Evolutionary conservation across 148 eudicot genomes (phyloP).

Genomic region (Persicaria maculosa): DNA sequence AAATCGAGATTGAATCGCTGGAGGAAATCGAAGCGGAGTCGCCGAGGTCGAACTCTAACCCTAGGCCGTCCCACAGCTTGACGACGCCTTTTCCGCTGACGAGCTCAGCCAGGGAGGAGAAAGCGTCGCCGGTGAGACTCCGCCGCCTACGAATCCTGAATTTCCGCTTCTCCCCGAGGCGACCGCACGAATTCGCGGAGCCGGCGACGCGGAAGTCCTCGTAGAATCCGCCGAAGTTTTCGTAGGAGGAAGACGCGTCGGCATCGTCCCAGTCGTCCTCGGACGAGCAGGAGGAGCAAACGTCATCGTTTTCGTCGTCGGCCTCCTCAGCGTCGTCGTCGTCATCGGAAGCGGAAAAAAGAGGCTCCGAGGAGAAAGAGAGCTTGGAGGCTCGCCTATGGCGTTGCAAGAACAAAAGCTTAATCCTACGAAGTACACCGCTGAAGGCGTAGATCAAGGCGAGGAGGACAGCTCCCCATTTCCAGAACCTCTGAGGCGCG

Average conservation of each 20-base stretch:
- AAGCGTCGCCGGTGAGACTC: constrained; percentile 18
- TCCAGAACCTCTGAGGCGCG: constrained; percentile 37
- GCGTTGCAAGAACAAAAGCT: constrained; percentile 25
- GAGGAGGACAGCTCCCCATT: constrained; percentile 61
- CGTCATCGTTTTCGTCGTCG: constrained; percentile 31
- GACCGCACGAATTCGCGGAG: constrained; percentile 16
- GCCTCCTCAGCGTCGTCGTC: constrained; percentile 16
- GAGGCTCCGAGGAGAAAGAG: constrained; percentile 24
- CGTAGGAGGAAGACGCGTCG: constrained; percentile 14
- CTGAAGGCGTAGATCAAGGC: constrained; percentile 48
- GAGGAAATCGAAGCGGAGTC: constrained; percentile 4
- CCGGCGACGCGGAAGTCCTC: constrained; percentile 40
- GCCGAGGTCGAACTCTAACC: constrained; percentile 32
- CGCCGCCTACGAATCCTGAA: constrained; percentile 24
- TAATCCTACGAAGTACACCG: constrained; percentile 36
- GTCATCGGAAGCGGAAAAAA: constrained; percentile 22
- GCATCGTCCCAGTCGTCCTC: constrained; percentile 17
- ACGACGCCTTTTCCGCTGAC: constrained; percentile 55
- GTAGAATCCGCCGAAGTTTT: constrained; percentile 20
- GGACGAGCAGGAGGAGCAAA: constrained; percentile 24
- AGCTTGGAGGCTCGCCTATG: constrained; percentile 16
- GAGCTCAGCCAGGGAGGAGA: constrained; percentile 43
- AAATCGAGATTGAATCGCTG: constrained; percentile 26
- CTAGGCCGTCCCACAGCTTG: constrained; percentile 59
- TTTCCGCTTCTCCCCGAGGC: constrained; percentile 19